These are phyloP conservation scores for Pythium rhizo-oryzae DNA, from an alignment of 352 stramenopile species.

Conservation along the genomic window DNA sequence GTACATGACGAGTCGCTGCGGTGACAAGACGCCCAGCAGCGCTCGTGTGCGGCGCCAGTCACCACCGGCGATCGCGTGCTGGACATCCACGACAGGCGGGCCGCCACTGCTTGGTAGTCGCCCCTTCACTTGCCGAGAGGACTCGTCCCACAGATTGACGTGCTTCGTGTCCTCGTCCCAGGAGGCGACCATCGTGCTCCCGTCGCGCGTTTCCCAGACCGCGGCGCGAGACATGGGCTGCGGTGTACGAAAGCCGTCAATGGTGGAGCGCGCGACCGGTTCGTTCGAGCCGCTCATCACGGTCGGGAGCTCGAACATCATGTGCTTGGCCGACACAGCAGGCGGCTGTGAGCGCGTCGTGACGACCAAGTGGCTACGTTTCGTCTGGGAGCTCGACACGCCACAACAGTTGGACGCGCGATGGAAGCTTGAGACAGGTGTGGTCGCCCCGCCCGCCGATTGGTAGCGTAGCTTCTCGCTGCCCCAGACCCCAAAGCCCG, in stretches of 20 bases:
- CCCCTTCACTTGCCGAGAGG: not conserved
- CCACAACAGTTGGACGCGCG: constrained; percentile 12
- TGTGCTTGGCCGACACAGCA: constrained; percentile 18
- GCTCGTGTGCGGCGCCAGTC: constrained; percentile 6
- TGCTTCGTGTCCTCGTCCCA: constrained; percentile 25
- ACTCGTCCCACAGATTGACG: constrained; percentile 23
- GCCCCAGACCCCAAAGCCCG: constrained; percentile 23
- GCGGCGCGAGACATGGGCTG: constrained; percentile 21
- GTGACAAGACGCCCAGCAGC: constrained; percentile 17
- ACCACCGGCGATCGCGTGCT: constrained; percentile 13
- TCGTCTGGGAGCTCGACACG: constrained; percentile 4
- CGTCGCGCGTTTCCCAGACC: constrained; percentile 17
- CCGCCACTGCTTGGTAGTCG: not conserved
- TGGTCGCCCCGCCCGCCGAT: not conserved
- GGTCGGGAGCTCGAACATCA: constrained; percentile 16
- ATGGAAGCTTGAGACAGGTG: constrained; percentile 7
- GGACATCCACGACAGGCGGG: constrained; percentile 23
- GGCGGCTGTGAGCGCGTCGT: constrained; percentile 20
- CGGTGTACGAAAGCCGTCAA: constrained; percentile 26
- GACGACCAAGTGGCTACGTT: constrained; percentile 12
- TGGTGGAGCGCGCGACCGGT: constrained; percentile 4
- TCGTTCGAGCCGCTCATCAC: not conserved
- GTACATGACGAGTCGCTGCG: constrained; percentile 18
- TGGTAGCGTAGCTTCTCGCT: constrained; percentile 3
- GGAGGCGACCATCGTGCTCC: constrained; percentile 16